Evolutionary conservation across 129 eudicot genomes (phyloP).

Genomic region (Mikania micrantha): DNA sequence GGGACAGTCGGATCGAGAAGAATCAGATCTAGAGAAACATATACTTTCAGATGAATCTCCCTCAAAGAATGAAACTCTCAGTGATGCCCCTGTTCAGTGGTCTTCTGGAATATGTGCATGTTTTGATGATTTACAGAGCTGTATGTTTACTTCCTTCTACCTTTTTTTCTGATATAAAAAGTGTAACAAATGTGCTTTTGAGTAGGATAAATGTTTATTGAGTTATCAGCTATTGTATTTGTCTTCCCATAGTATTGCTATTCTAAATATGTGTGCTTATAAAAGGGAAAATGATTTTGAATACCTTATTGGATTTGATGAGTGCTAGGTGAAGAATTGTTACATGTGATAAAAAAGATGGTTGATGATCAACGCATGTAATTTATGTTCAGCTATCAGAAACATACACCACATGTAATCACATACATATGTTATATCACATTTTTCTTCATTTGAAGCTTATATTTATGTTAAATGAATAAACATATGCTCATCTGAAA

Average conservation of each 20-base stretch:
- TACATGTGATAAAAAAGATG: too few species aligned
- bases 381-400: too few species aligned
- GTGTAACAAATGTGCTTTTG: conserved; percentile 45
- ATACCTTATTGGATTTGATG: too few species aligned
- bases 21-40: conserved; percentile 27
- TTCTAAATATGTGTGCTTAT: neutral
- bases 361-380: too few species aligned
- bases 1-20: conserved; percentile 49
- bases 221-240: neutral
- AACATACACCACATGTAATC: too few species aligned
- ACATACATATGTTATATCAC: neutral
- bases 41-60: conserved; percentile 25
- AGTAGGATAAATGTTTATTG: neutral
- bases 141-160: conserved; percentile 47
- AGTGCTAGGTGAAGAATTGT: too few species aligned
- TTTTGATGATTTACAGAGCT: conserved; percentile 91
- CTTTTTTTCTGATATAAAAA: conserved; percentile 37
- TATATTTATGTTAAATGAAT: too few species aligned
- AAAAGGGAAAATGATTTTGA: too few species aligned
- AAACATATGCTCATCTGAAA: too few species aligned
- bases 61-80: neutral
- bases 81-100: conserved; percentile 51
- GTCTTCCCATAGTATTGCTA: neutral
- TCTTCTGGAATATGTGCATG: conserved; percentile 99
- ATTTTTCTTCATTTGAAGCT: neutral